Evolutionary conservation across 805 yeast genomes (phyloP), one percentile per base, ranked within the genome.

Genomic region (Wickerhamomyces hampshirensis): DNA sequence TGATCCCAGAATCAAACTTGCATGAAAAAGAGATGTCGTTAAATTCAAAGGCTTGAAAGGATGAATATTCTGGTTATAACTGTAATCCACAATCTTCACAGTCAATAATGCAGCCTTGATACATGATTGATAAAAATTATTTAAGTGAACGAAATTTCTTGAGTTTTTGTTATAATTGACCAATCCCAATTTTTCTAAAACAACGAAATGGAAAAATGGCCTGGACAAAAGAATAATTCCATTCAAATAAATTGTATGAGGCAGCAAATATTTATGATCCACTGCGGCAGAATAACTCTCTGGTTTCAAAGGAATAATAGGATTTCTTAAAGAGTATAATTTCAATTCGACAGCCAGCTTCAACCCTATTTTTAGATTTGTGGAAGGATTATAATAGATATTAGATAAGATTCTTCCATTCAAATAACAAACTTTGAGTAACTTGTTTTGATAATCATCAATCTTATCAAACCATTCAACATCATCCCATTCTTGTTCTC

Each of bases 401-500:
- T 53, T 49, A 12, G 51, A 51, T 23, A 65, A 48, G 1, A 65
- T 53, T 15, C 50, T 50, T 1, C 65, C 62, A 35, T 51, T 55
- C 21, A 67, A 33, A 7, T 43, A 40, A 31, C 61, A 50, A 4
- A 62, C 50, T 26, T 53, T 53, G 18, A 59, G 35, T 14, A 62
- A 39, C 27, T 58, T 60, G 21, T 46, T 47, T 24, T 60, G 62
- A 30, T 58, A 53, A 33, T 53, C 56, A n/a, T 48, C 50, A 3
- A 47, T 26, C 18, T 40, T 21, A 6, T 36, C 28, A 15, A 42
- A 23, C 18, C 51, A 42, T n/a, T 47, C 42, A 30, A 44, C 45
- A 39, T 64, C 69, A 43, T 65, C 69, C 65, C 68, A 65, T 21
- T 63, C 68, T 24, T 53, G 44, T 28, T 63, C 65, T 26, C 49